Base-by-base conservation (phyloP, 208 protist species). In the Leptomonas pyrrhocoris region DNA sequence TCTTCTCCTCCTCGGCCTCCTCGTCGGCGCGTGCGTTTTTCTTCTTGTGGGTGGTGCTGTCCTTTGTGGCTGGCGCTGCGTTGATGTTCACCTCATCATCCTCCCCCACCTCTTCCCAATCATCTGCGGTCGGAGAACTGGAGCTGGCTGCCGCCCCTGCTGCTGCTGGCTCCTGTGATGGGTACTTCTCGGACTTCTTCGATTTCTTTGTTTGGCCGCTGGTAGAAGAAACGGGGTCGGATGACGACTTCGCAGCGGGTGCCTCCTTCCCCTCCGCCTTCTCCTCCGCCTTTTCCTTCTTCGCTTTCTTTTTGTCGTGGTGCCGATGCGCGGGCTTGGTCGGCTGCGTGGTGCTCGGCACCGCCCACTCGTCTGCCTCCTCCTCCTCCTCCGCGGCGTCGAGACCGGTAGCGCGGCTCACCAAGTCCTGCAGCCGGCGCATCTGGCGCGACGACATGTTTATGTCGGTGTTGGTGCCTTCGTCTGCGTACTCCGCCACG, bases 361-460 rank as follows among this genome's bases (percentile, higher is more conserved):
- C 15, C n/a, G 50, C 31, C 15, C 72, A 54, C 6, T 73, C 77
- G 38, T 72, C 72, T 8, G 69, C 71, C 8, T 19, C 42, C 3
- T 62, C 70, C 15, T 70, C 73, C 9, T 58, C 56, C 3, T 51
- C 61, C 13, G 74, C 69, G 18, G 63, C 82, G 58, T 95, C 90
- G n/a, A 83, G 82, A 13, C 73, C 88, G 28, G 86, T 91, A 30
- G 85, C 86, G 55, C 87, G 60, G 50, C 81, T 80, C 69, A 94
- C 86, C 36, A 96, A 62, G 23, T 89, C 79, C 70, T 94, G 83
- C 67, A 96, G 65, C 1, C 89, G 79, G 15, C 88, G 83, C 57
- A 96, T 79, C 51, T 96, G 92, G 16, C 89, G 82, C 27, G 77
- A 81, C 34, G 92, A 96, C 92, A 96, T 96, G 48, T 28, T 45